Evolutionary conservation across 495 filamentous ascomycete species (phyloP).

Genomic region (Penicillium paradoxum): DNA sequence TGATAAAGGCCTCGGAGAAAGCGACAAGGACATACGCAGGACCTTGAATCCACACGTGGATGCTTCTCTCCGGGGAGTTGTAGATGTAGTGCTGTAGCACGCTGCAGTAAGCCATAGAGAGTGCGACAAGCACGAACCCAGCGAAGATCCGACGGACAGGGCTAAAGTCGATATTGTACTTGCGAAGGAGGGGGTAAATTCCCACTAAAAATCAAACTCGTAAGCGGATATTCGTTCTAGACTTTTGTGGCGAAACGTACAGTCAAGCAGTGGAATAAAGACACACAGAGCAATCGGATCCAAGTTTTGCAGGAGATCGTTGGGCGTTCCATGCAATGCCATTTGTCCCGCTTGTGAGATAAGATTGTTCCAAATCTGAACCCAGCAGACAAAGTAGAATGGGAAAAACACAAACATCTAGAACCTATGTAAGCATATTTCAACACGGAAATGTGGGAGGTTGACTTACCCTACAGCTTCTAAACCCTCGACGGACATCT

Average conservation of each 20-base stretch:
- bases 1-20: slow-evolving; percentile 54
- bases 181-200: slow-evolving; percentile 23
- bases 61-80: slow-evolving; percentile 28
- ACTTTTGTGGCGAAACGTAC: no score
- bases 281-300: slow-evolving; percentile 60
- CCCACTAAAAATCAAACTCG: slow-evolving; percentile 25
- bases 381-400: slow-evolving; percentile 15
- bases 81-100: slow-evolving; percentile 59
- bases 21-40: slow-evolving; percentile 53
- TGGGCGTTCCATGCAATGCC: slow-evolving; percentile 44
- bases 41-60: slow-evolving; percentile 52
- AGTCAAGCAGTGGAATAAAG: slow-evolving; percentile 57
- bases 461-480: slow-evolving; percentile 36
- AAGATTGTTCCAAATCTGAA: slow-evolving; percentile 19
- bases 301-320: slow-evolving; percentile 63
- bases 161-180: slow-evolving; percentile 49
- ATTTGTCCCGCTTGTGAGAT: slow-evolving; percentile 43
- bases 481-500: slow-evolving; percentile 42
- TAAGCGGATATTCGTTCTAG: no score
- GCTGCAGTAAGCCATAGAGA: slow-evolving; percentile 52
- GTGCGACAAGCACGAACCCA: slow-evolving; percentile 53
- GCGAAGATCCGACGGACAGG: slow-evolving; percentile 61
- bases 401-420: slow-evolving; percentile 44
- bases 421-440: neutral
- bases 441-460: neutral